Evolutionary conservation across 2,329 filamentous ascomycete genomes (phyloP).

Genomic region (Coccinonectria pachysandricola): DNA sequence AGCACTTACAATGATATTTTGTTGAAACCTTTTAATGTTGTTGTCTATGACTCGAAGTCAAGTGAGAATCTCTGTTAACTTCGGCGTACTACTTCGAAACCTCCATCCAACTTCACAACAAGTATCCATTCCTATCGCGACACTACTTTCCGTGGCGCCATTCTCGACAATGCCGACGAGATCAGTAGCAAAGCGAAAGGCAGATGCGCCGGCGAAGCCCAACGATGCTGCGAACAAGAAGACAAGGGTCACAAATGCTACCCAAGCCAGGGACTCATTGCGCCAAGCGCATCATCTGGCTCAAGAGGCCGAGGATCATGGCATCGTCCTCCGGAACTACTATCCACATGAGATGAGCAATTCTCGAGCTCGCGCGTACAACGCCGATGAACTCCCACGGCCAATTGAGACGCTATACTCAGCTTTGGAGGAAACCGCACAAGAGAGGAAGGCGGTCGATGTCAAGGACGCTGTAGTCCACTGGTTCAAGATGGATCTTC

Average conservation of each 20-base stretch:
- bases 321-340: constrained; percentile 61
- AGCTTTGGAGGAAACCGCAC: constrained; percentile 51
- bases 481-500: constrained; percentile 83
- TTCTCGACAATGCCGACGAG: constrained; percentile 20
- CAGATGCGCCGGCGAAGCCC: constrained; percentile 9
- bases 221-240: constrained; percentile 22
- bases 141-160: not conserved
- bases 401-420: constrained; percentile 60
- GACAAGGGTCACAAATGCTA: constrained; percentile 19
- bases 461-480: constrained; percentile 61
- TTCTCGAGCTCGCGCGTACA: constrained; percentile 65
- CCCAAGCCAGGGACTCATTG: constrained; percentile 22
- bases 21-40: too few species aligned
- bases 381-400: constrained; percentile 53
- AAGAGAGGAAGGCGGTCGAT: constrained; percentile 38
- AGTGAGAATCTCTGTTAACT: too few species aligned
- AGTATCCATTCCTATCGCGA: too few species aligned
- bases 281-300: constrained; percentile 36
- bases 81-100: too few species aligned
- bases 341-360: constrained; percentile 85
- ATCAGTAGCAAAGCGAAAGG: constrained; percentile 21
- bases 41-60: too few species aligned
- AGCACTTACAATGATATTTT: too few species aligned
- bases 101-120: constrained; percentile 4
- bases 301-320: constrained; percentile 39